A percentile compares a stretch with the other conserved stretches of the same genome.
These are phyloP conservation scores for Erigeron canadensis DNA, from an alignment of 129 eudicot species.

Conservation along the genomic window DNA sequence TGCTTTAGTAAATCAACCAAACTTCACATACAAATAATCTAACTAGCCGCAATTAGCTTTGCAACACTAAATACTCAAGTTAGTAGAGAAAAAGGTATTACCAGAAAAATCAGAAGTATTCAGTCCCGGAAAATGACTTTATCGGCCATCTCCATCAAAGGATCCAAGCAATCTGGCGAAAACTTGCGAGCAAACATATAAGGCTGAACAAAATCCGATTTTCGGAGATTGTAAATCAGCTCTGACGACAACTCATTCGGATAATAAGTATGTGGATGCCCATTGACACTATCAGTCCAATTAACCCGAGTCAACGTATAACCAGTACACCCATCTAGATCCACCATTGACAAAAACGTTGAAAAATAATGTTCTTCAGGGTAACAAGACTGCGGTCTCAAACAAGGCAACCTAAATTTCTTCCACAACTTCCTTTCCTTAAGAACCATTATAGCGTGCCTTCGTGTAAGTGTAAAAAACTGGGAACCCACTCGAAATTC, in stretches of 20 bases:
- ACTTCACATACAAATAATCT: constrained; percentile 17
- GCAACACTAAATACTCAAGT: constrained; percentile 9
- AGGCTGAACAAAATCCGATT: constrained; percentile 46
- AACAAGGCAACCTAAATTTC: constrained; percentile 67
- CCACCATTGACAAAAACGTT: constrained; percentile 69
- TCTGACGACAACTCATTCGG: constrained; percentile 64
- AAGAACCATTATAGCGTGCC: constrained; percentile 59
- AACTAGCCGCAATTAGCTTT: constrained; percentile 17
- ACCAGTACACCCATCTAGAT: constrained; percentile 59
- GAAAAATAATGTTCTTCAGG: constrained; percentile 98
- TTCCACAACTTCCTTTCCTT: constrained; percentile 72
- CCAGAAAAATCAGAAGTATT: constrained; percentile 23
- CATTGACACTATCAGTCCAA: constrained; percentile 76
- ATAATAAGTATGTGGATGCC: constrained; percentile 79
- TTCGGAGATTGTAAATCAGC: constrained; percentile 60
- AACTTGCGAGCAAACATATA: constrained; percentile 88
- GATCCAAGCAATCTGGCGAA: constrained; percentile 68
- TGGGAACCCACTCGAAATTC: constrained; percentile 78
- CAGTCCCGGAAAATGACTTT: constrained; percentile 68
- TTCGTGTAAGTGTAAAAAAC: constrained; percentile 62
- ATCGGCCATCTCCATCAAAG: constrained; percentile 65
- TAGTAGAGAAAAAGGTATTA: constrained; percentile 7
- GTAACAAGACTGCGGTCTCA: constrained; percentile 62
- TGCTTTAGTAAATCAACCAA: constrained; percentile 21
- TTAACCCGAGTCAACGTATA: constrained; percentile 76